Evolutionary conservation across 2,329 filamentous ascomycete genomes (phyloP), one percentile per base, ranked within the genome.

Genomic region (Verticillium isaacii): DNA sequence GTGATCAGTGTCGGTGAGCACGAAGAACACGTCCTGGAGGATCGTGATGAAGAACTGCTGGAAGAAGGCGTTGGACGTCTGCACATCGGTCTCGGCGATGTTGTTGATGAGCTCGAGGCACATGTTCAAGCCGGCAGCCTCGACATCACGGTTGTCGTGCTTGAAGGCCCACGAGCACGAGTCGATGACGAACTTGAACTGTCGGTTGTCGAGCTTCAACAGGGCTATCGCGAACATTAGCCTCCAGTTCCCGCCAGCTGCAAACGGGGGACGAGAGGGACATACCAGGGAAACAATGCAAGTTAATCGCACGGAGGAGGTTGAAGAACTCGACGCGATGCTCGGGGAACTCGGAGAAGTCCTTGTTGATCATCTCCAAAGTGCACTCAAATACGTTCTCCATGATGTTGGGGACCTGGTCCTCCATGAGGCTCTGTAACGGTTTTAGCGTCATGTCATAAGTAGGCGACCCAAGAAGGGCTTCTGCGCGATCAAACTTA

Each of bases 141-240:
- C 95, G 34, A 99, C 95, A 73, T 97, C 93, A 64, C 95, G 91
- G 78, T 99, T 99, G 80, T 99, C 95, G 77, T 99, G 95, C 82
- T 99, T 99, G 82, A 94, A 97, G n/a, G 96, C 95, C 96, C 95
- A 99, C 84, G 98, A 93, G 82, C 96, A 99, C 39, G 94, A 96
- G 76, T 99, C 95, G 68, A 99, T 98, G 70, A 99, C 93, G 72
- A 98, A 96, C 80, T 99, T 99, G 87, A 99, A 99, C 73, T 97
- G 95, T 63, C 92, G 88, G 71, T 92, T 94, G 73, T 99, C 94
- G 37, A 99, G 87, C 77, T 96, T 96, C 67, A 99, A 84, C 25
- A 99, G 85, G 1, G 95, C 87, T 82, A 15, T n/a, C 4, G 34
- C 19, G 23, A 57, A 23, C 29, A 19, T 23, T 29, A 11, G 23